Evolutionary conservation across 495 filamentous ascomycete species (phyloP), one percentile per base, ranked within the genome.

Genomic region (Aspergillus wentii): DNA sequence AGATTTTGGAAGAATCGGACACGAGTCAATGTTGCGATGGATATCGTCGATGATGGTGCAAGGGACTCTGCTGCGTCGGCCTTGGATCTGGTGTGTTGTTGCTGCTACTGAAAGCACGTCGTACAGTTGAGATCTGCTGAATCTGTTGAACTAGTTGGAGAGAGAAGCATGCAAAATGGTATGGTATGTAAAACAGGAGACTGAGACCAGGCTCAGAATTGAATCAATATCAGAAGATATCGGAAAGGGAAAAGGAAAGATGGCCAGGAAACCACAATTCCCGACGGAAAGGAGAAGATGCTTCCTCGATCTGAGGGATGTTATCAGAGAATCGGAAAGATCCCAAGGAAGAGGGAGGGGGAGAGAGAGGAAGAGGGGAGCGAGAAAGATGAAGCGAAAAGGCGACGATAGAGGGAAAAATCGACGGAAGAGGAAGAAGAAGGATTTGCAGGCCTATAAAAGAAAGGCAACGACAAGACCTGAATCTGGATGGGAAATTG

Each of bases 31-130:
- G n/a, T 5, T 13, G 10, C 26, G 26, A 29, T n/a, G 26, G 26
- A n/a, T 5, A 5, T 5, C 5, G 11, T 29, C 26, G 26, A 29
- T n/a, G 11, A 29, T n/a, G 6, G 22, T 5, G 22, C 6, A 29
- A n/a, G 26, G 10, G 26, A n/a, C 14, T n/a, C 11, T 5, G 3
- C 14, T 5, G 26, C 22, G 11, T 8, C 29, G 13, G 13, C 15
- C 16, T 27, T 23, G 22, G 9, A 36, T 25, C 15, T 13, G 3
- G 15, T 26, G 14, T 34, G 35, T 17, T 30, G 17, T 19, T 31
- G 39, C 35, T 41, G 43, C 48, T 51, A 43, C 36, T 39, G 38
- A 34, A 22, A 8, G 41, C 20, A 25, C 9, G 38, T 20, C 37
- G 43, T 40, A 43, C 36, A 40, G 35, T 38, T 35, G 35, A 30